Percentiles rank a stretch among this genome's conserved stretches.
phyloP scores from a whole-genome alignment of 176 grass and related monocot genomes.

The Aegilops speltoides region DNA sequence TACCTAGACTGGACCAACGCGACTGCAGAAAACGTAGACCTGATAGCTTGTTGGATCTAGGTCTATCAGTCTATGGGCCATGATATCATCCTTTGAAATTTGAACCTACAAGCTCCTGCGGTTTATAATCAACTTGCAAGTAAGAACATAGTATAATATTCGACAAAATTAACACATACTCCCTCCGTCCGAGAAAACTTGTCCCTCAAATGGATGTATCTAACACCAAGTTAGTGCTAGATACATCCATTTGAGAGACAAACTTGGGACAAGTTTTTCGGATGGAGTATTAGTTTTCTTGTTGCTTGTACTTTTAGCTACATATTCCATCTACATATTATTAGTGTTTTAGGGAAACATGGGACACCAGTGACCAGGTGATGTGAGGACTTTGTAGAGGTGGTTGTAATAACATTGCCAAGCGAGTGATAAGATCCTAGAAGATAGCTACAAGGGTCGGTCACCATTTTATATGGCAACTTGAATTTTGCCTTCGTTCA shows the following conservation, averaged over 20 bases:
- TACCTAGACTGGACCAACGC: neutral
- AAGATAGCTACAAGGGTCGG: neutral
- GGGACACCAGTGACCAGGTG: neutral
- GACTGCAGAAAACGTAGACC: neutral
- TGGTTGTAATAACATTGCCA: neutral
- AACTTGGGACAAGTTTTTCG: too few relatives aligned
- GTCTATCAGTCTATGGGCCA: neutral
- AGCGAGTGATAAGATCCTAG: neutral
- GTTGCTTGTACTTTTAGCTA: neutral
- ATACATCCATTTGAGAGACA: too few relatives aligned
- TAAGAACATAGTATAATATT: neutral
- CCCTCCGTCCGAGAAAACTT: too few relatives aligned
- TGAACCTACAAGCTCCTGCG: neutral
- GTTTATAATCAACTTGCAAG: neutral
- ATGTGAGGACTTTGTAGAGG: neutral
- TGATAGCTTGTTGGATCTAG: neutral
- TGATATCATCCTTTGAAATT: too few relatives aligned
- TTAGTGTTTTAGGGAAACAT: neutral
- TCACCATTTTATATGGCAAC: conserved; percentile 6
- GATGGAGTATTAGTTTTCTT: neutral
- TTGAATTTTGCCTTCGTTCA: neutral
- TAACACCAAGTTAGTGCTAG: too few relatives aligned
- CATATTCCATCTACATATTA: neutral
- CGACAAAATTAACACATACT: neutral
- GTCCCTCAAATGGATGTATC: too few relatives aligned